phyloP scores from a whole-genome alignment of 305 asterid genomes.

The Plantago lanceolata region DNA sequence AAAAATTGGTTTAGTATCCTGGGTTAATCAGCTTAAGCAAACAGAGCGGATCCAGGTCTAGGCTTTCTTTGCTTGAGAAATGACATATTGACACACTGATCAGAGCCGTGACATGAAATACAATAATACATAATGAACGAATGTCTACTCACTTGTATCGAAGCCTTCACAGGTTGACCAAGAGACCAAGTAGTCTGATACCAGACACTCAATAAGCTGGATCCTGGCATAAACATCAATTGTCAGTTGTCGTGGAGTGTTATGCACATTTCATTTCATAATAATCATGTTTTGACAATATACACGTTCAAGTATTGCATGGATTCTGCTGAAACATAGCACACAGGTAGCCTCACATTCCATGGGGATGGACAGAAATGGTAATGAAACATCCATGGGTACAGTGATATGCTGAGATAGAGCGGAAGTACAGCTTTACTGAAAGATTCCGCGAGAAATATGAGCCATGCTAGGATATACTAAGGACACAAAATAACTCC shows the following conservation, averaged over 20 bases:
- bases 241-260: not conserved
- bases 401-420: too few species aligned
- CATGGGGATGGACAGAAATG: too few species aligned
- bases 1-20: conserved; percentile 12
- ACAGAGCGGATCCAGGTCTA: not conserved
- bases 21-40: not conserved
- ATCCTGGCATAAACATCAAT: conserved; percentile 62
- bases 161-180: conserved; percentile 68
- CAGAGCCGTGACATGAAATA: conserved; percentile 1
- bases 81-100: not conserved
- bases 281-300: too few species aligned
- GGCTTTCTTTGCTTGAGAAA: conserved; percentile 11
- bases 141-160: conserved; percentile 44
- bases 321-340: too few species aligned
- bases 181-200: conserved; percentile 60
- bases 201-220: conserved; percentile 83
- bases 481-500: not conserved
- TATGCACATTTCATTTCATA: not conserved
- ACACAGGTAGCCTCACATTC: too few species aligned
- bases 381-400: too few species aligned
- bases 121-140: not conserved
- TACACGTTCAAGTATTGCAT: too few species aligned
- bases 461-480: not conserved
- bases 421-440: too few species aligned
- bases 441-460: too few species aligned